Evolutionary conservation across 148 eudicot species (phyloP).

Genomic region (Rhododendron molle): DNA sequence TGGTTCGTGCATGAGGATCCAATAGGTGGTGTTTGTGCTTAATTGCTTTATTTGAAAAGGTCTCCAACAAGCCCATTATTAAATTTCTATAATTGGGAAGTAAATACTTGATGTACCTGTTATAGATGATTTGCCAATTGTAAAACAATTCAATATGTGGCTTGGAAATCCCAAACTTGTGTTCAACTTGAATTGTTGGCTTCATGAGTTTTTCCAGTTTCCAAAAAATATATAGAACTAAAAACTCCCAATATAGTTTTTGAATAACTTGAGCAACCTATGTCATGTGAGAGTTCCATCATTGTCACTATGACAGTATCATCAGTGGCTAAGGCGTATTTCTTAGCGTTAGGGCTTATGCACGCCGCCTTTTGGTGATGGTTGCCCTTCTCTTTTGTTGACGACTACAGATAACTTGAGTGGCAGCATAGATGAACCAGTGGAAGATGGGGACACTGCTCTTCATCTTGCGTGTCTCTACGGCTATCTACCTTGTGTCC

Average conservation of each 20-base stretch:
- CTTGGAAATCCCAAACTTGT: too few relatives aligned
- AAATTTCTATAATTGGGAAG: too few relatives aligned
- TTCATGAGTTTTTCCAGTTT: too few relatives aligned
- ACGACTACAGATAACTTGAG: conserved; percentile 55
- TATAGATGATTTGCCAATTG: too few relatives aligned
- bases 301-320: background rate
- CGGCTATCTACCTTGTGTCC: conserved; percentile 76
- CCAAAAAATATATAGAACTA: background rate
- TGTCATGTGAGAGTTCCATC: background rate
- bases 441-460: conserved; percentile 93
- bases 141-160: too few relatives aligned
- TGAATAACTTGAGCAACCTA: background rate
- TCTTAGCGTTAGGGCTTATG: background rate
- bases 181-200: too few relatives aligned
- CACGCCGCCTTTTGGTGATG: background rate
- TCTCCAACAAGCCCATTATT: too few relatives aligned
- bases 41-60: too few relatives aligned
- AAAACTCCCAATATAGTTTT: too few relatives aligned
- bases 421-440: conserved; percentile 67
- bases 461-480: conserved; percentile 88
- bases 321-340: background rate
- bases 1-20: too few relatives aligned
- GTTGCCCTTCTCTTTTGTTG: conserved; percentile 5
- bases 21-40: too few relatives aligned
- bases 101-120: too few relatives aligned